Percentiles rank a stretch among this genome's conserved stretches.
phyloP scores from a whole-genome alignment of 2,329 filamentous ascomycete genomes.

The Aspergillus sp. region DNA sequence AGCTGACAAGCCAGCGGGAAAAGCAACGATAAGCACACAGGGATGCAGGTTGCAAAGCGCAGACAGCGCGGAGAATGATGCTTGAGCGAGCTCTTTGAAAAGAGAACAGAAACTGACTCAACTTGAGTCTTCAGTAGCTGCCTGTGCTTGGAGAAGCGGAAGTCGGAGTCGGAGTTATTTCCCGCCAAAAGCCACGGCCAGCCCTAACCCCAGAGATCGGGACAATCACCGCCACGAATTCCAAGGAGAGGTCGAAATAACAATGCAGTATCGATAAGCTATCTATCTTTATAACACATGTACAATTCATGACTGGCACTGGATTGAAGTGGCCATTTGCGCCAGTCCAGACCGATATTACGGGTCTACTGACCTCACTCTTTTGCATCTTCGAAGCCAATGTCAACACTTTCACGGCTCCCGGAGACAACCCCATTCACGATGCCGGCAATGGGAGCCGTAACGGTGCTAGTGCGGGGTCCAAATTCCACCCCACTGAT shows the following conservation, averaged over 20 bases:
- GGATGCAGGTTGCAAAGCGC: not conserved
- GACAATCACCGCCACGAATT: not conserved
- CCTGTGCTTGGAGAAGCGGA: not conserved
- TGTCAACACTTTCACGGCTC: not conserved
- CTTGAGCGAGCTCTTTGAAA: not conserved
- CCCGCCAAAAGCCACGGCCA: not conserved
- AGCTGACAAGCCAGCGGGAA: not conserved
- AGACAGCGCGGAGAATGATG: not conserved
- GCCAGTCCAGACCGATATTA: not conserved
- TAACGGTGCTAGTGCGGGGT: slow-evolving; percentile 19
- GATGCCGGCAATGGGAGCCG: slow-evolving; percentile 25
- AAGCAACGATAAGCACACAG: not conserved
- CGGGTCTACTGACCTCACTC: not conserved
- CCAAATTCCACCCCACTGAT: slow-evolving; percentile 74
- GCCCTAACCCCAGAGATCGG: not conserved
- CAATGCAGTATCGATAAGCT: slow-evolving; percentile 6
- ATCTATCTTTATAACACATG: slow-evolving; percentile 21
- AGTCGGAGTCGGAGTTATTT: slow-evolving; percentile 1
- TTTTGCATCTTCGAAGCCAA: slow-evolving; percentile 3
- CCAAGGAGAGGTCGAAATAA: not conserved
- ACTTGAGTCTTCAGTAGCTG: not conserved
- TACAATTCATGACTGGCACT: slow-evolving; percentile 11
- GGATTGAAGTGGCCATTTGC: not conserved
- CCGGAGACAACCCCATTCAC: slow-evolving; percentile 27
- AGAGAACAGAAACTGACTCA: not conserved